A percentile compares a stretch with the other conserved stretches of the same genome.
Conservation (phyloP, 371 early-diverging fungal species). For the Hamiltosporidium magnivora region DNA sequence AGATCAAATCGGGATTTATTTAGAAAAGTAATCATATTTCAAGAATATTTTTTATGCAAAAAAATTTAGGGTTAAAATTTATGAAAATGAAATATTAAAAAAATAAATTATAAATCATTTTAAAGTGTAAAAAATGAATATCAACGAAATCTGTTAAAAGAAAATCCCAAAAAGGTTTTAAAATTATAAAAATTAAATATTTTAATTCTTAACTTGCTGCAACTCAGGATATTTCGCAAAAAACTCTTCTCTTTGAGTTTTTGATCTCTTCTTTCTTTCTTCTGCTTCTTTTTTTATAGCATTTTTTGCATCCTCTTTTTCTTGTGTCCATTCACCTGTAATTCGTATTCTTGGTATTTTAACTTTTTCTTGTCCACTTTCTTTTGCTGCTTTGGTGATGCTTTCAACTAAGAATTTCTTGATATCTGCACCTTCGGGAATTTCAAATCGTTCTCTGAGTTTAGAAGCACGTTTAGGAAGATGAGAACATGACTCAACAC, state of each 20-base stretch:
- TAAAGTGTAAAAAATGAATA: no score
- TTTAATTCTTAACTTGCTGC: no score
- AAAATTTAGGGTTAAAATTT: no score
- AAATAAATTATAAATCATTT: no score
- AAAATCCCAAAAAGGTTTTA: no score
- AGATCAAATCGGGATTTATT: no score
- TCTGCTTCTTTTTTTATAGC: not conserved
- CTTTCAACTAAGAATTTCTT: not conserved
- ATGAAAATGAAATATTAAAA: no score
- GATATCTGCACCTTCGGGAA: slow-evolving; percentile 85
- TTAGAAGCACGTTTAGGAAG: slow-evolving; percentile 93
- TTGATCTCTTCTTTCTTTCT: not conserved
- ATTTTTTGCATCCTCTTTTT: not conserved
- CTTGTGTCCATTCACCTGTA: not conserved
- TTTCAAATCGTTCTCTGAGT: slow-evolving; percentile 86
- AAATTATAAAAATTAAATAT: no score
- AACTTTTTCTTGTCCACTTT: not conserved
- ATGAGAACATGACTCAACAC: slow-evolving; percentile 72
- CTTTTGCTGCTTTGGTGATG: not conserved
- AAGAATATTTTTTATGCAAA: no score
- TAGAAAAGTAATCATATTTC: no score
- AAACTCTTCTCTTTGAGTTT: not conserved
- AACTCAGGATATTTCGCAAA: not conserved
- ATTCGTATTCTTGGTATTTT: not conserved
- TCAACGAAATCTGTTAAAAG: no score